These are phyloP conservation scores for Barnettozyma vustinii DNA, from an alignment of 805 yeast genomes.

Conservation along the genomic window DNA sequence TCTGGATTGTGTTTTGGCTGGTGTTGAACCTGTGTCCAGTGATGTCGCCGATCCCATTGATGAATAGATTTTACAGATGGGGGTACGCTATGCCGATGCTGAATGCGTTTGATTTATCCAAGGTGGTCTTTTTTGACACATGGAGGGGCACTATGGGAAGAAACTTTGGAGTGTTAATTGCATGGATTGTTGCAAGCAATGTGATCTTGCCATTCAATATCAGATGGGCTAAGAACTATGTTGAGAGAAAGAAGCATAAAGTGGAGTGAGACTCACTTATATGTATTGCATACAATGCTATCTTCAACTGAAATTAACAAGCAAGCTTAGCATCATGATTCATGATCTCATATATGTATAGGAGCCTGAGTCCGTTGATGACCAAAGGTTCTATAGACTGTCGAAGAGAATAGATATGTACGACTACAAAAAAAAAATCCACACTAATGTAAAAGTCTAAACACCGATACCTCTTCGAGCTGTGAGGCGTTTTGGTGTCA, in stretches of 20 bases:
- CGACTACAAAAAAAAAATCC: too few species aligned
- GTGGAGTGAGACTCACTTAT: neutral
- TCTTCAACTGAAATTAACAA: too few species aligned
- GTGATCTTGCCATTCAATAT: slow-evolving; percentile 31
- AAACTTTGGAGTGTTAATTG: slow-evolving; percentile 46
- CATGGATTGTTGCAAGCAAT: slow-evolving; percentile 47
- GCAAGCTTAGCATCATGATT: too few species aligned
- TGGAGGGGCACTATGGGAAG: slow-evolving; percentile 49
- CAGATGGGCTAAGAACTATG: slow-evolving; percentile 11
- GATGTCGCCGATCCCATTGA: slow-evolving; percentile 45
- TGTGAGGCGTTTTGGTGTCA: too few species aligned
- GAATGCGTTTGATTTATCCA: slow-evolving; percentile 49
- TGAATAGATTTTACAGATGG: slow-evolving; percentile 31
- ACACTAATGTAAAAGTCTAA: too few species aligned
- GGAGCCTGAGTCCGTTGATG: too few species aligned
- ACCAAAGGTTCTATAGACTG: too few species aligned
- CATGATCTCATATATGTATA: too few species aligned
- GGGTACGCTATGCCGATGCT: slow-evolving; percentile 63
- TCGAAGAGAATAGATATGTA: too few species aligned
- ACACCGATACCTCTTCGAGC: too few species aligned
- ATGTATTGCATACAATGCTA: neutral
- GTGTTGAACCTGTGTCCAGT: slow-evolving; percentile 56
- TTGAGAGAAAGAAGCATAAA: slow-evolving; percentile 1
- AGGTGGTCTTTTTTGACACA: slow-evolving; percentile 49
- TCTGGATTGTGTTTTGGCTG: slow-evolving; percentile 65